These are phyloP conservation scores for Juglanconis sp. DNA, from an alignment of 2,329 filamentous ascomycete genomes.

Conservation along the genomic window DNA sequence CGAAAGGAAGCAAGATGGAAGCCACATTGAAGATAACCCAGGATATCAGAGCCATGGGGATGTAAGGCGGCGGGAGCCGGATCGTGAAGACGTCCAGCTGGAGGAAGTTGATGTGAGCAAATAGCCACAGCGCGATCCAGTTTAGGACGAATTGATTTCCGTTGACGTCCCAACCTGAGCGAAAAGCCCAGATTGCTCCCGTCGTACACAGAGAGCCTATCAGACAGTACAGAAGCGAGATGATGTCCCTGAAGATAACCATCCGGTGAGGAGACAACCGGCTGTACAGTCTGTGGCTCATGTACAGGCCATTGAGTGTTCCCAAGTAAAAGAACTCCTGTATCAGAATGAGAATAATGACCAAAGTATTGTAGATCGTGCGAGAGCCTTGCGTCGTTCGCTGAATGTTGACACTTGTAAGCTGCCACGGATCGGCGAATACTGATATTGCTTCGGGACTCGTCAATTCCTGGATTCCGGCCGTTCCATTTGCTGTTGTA, in stretches of 20 bases:
- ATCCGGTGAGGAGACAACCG: slow-evolving; percentile 27
- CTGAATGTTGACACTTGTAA: slow-evolving; percentile 35
- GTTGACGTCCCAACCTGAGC: slow-evolving; percentile 35
- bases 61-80: slow-evolving; percentile 34
- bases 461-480: slow-evolving; percentile 24
- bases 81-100: slow-evolving; percentile 41
- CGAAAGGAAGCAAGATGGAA: slow-evolving; percentile 39
- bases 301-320: slow-evolving; percentile 40
- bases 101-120: slow-evolving; percentile 41
- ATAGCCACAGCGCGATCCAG: slow-evolving; percentile 43
- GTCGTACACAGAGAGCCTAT: slow-evolving; percentile 36
- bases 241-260: slow-evolving; percentile 30
- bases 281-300: slow-evolving; percentile 35
- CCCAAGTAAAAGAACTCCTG: slow-evolving; percentile 47
- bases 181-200: slow-evolving; percentile 43
- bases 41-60: slow-evolving; percentile 41
- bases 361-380: slow-evolving; percentile 42
- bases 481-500: slow-evolving; percentile 30
- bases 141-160: slow-evolving; percentile 37
- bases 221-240: slow-evolving; percentile 37
- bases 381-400: slow-evolving; percentile 38
- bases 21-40: slow-evolving; percentile 44
- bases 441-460: slow-evolving; percentile 29
- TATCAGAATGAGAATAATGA: slow-evolving; percentile 42
- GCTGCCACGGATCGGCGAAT: slow-evolving; percentile 36